Percentiles rank a stretch among this genome's conserved stretches.
These are phyloP conservation scores for Neurospora tetrasperma DNA, from an alignment of 495 filamentous ascomycete genomes.

Conservation along the genomic window DNA sequence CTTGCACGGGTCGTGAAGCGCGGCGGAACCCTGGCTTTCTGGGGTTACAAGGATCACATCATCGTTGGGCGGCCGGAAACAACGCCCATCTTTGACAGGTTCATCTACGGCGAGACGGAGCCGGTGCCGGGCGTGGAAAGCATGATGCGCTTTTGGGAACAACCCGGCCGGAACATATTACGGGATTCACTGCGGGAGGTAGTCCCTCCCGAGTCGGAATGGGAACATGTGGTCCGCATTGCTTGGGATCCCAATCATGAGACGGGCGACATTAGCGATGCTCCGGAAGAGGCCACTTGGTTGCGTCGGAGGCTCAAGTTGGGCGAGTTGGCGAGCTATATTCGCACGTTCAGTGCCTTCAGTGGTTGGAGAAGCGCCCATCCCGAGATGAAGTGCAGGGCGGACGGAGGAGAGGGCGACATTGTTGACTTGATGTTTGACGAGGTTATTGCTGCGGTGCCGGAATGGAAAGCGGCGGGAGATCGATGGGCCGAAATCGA, in stretches of 20 bases:
- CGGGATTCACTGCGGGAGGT: conserved; percentile 38
- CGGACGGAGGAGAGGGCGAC: conserved; percentile 41
- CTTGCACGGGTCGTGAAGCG: conserved; percentile 40
- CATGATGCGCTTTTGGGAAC: conserved; percentile 51
- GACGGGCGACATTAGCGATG: conserved; percentile 17
- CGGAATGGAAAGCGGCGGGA: conserved; percentile 38
- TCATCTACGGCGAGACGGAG: conserved; percentile 33
- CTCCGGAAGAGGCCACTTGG: conserved; percentile 37
- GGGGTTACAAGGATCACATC: conserved; percentile 53
- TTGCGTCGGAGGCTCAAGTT: conserved; percentile 42
- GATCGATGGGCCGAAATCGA: conserved; percentile 38
- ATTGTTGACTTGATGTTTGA: conserved; percentile 48
- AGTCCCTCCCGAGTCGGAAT: conserved; percentile 38
- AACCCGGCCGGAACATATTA: conserved; percentile 47
- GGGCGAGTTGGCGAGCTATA: conserved; percentile 44
- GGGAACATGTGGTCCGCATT: conserved; percentile 39
- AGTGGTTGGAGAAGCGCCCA: conserved; percentile 44
- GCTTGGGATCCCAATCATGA: conserved; percentile 45
- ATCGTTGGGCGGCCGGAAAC: conserved; percentile 40
- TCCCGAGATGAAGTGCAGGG: conserved; percentile 32
- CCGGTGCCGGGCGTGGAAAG: conserved; percentile 33
- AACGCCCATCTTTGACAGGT: conserved; percentile 35
- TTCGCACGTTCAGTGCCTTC: conserved; percentile 46
- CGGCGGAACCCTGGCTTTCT: conserved; percentile 49
- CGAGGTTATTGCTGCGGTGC: conserved; percentile 34